Base-by-base conservation (phyloP, 371 early-diverging fungal species). In the Mortierella sp. region DNA sequence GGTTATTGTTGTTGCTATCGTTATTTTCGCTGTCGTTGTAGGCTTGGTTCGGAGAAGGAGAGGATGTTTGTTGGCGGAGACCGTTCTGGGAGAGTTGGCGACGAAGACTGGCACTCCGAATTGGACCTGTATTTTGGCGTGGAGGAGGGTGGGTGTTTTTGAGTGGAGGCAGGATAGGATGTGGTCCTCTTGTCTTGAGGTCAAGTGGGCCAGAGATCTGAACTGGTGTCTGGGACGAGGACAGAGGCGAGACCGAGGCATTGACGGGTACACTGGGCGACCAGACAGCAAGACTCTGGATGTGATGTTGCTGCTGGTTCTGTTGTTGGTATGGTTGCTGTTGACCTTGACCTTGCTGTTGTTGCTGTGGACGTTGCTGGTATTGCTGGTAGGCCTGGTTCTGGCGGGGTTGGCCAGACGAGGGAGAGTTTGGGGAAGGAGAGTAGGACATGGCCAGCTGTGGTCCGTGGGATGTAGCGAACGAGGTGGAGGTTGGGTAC, bases 171-270 rank as follows among this genome's bases (percentile, higher is more conserved):
- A 82, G 64, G 55, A 76, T 73, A 26, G 86, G 86, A n/a, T 64
- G 76, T 1, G 76, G 76, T 10, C 74, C 71, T n/a, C 71, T 40
- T n/a, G 86, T 79, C 79, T 78, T 81, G 75, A 86, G 86, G 53
- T 79, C 82, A n/a, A 82, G 75, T 21, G 82, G 86, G 19, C 86
- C 86, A 1, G 86, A 86, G 73, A 86, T 79, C 57, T 72, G 77
- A 74, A 72, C 21, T 1, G 75, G 61, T 5, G 76, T 13, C 11
- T 77, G 50, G n/a, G 85, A 71, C 34, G 79, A 72, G 14, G 78
- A 43, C 40, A 53, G 26, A 53, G 79, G 53, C 2, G 71, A 34
- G 50, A 31, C 24, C n/a, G 72, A 34, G 72, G 77, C 74, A 44
- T 80, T 69, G 31, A 53, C 57, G 37, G 86, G 82, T 9, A 79